Base-by-base conservation (phyloP, 345 rosid genomes). In the Pelargonium nanum region DNA sequence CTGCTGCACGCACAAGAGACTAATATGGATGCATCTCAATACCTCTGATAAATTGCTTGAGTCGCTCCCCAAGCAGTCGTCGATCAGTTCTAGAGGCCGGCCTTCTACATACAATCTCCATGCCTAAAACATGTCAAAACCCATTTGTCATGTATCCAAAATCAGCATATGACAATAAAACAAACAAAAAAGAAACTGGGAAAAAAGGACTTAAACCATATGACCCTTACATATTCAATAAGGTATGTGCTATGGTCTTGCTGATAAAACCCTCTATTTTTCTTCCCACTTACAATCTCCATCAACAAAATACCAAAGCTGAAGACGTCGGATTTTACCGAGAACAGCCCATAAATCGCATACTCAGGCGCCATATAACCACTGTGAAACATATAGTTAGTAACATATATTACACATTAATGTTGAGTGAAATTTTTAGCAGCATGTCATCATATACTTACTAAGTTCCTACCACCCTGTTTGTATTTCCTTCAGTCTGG, bases 381-480 rank as follows among this genome's bases (percentile, higher is more conserved):
- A 45, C 68, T 50, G 34, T 6, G n/a, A n/a, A n/a, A n/a, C n/a
- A n/a, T n/a, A n/a, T n/a, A n/a, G n/a, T n/a, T n/a, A n/a, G n/a
- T n/a, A n/a, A n/a, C n/a, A n/a, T n/a, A n/a, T n/a, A n/a, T n/a
- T n/a, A n/a, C n/a, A n/a, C n/a, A n/a, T n/a, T n/a, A n/a, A n/a
- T n/a, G 50, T 22, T 3, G 15, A 57, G 53, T 12, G 21, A 19
- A 6, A 19, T 26, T 19, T 48, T 48, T 48, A 19, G 5, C 22
- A 52, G 54, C 6, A 19, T 19, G 54, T 51, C 1, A 51, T 8
- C 1, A 52, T 9, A 52, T 21, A 24, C 77, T 57, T 75, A 78
- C 82, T 63, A 70, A 21, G 82, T 75, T 71, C 82, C 82, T 23
- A 69, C 77, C 19, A 78, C 77, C 21, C 71, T n/a, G n/a, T n/a